Conservation (phyloP, 2,329 filamentous ascomycete genomes). For the Cladosporium oxysporum region DNA sequence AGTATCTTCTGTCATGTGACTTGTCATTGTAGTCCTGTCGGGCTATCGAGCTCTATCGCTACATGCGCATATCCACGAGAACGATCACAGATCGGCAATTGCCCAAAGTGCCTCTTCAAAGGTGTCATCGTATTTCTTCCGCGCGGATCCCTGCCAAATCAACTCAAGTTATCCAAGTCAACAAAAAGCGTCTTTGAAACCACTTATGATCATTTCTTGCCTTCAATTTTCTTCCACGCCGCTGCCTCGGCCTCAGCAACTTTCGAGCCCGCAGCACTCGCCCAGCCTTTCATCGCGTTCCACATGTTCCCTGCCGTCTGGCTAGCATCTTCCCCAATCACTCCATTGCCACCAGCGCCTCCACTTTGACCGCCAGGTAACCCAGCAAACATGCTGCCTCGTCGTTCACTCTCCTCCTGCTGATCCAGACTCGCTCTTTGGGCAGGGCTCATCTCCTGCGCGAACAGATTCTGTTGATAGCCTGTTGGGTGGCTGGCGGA, state of each 20-base stretch:
- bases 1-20: not conserved
- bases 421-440: conserved; percentile 38
- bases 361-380: conserved; percentile 41
- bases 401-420: conserved; percentile 28
- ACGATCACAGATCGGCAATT: not conserved
- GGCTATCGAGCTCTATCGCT: not conserved
- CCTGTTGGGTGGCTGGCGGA: conserved; percentile 48
- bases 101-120: not conserved
- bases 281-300: conserved; percentile 46
- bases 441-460: conserved; percentile 42
- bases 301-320: conserved; percentile 33
- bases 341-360: conserved; percentile 37
- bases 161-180: not conserved
- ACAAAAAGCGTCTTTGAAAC: not conserved
- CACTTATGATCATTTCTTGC: conserved; percentile 1
- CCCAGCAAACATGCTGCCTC: conserved; percentile 31
- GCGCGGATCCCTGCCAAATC: not conserved
- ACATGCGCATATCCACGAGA: not conserved
- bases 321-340: conserved; percentile 17
- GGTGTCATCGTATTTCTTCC: not conserved
- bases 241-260: conserved; percentile 48
- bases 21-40: not conserved
- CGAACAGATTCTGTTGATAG: conserved; percentile 50
- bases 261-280: conserved; percentile 43
- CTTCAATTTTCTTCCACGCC: conserved; percentile 49